Conservation (phyloP, 164 flowering plant species). For the Tetracentron sinense region DNA sequence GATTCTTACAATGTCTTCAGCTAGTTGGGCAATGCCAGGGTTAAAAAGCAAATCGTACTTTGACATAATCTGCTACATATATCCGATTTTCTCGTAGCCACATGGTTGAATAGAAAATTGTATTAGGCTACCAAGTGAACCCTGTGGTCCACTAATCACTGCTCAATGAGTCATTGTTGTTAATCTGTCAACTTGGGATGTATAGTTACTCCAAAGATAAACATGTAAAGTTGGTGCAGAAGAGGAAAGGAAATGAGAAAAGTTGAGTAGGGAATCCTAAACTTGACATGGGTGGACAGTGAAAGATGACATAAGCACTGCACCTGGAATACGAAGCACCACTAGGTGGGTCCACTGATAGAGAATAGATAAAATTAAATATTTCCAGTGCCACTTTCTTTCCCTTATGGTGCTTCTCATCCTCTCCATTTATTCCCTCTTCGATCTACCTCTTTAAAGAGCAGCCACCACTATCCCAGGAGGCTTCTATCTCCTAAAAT, state of each 20-base stretch:
- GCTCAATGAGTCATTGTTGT: too few relatives aligned
- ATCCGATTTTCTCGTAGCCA: too few relatives aligned
- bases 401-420: conserved; percentile 6
- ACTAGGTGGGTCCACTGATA: conserved; percentile 27
- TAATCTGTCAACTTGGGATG: conserved; percentile 21
- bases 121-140: too few relatives aligned
- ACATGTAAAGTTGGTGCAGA: conserved; percentile 26
- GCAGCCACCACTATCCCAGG: conserved; percentile 6
- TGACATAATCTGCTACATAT: too few relatives aligned
- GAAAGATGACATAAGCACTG: conserved; percentile 39
- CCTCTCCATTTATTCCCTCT: conserved; percentile 18
- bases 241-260: conserved; percentile 15
- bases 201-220: conserved; percentile 22
- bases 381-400: conserved; percentile 15
- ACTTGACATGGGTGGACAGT: conserved; percentile 26
- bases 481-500: conserved; percentile 7
- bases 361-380: conserved; percentile 8
- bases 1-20: too few relatives aligned
- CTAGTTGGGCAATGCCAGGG: too few relatives aligned
- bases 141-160: too few relatives aligned
- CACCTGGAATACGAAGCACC: conserved; percentile 37
- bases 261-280: conserved; percentile 42
- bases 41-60: too few relatives aligned
- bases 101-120: too few relatives aligned
- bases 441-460: conserved; percentile 15